phyloP scores from a whole-genome alignment of 768 basidiomycete species.

The Steccherinum ochraceum region DNA sequence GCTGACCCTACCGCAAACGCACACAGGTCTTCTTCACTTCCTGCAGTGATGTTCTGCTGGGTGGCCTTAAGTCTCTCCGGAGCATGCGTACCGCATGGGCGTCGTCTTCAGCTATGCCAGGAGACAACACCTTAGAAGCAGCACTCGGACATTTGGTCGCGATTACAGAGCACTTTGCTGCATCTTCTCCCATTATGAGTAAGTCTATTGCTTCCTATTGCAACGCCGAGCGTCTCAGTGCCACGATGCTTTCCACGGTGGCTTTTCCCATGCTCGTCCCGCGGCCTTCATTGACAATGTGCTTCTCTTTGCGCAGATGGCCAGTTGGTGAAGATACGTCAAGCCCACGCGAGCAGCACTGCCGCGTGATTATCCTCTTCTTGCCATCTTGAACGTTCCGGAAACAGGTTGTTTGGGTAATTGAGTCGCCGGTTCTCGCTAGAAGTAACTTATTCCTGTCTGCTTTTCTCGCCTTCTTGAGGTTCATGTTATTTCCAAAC shows the following conservation, averaged over 20 bases:
- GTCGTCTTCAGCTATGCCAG: conserved; percentile 9
- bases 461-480: too few relatives aligned
- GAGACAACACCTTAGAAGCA: conserved; percentile 5
- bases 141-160: conserved; percentile 2
- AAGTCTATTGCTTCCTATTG: neutral
- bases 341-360: neutral
- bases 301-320: neutral
- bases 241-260: neutral
- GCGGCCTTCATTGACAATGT: neutral
- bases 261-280: too few relatives aligned
- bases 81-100: conserved; percentile 9
- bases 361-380: neutral
- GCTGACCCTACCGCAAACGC: conserved; percentile 3
- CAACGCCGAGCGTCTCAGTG: too few relatives aligned
- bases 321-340: neutral
- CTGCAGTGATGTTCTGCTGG: conserved; percentile 8
- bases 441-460: too few relatives aligned
- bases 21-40: neutral
- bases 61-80: conserved; percentile 7
- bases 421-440: neutral
- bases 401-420: neutral
- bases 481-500: too few relatives aligned
- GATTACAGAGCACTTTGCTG: conserved; percentile 2
- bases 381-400: neutral
- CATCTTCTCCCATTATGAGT: conserved; percentile 9